These are phyloP conservation scores for Clavispora asparagi DNA, from an alignment of 805 yeast genomes.

Conservation along the genomic window DNA sequence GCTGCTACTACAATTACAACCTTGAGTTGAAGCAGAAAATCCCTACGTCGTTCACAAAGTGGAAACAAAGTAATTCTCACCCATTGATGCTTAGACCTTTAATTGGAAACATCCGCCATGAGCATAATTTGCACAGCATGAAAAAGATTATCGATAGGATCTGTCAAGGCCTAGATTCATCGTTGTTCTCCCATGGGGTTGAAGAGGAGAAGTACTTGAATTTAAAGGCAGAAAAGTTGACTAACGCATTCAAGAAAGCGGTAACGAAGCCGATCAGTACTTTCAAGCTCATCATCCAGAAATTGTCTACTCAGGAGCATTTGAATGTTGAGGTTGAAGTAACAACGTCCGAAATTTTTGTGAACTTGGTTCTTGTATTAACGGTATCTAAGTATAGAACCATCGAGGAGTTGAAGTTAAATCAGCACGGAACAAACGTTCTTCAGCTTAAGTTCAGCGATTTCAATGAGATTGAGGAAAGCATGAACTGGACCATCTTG, in stretches of 20 bases:
- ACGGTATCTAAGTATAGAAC: conserved; percentile 27
- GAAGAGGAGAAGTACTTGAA: conserved; percentile 21
- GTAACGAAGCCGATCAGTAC: conserved; percentile 33
- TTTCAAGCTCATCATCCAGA: conserved; percentile 20
- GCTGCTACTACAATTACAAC: conserved; percentile 50
- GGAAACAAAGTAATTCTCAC: conserved; percentile 39
- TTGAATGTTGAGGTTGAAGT: conserved; percentile 26
- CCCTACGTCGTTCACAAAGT: conserved; percentile 44
- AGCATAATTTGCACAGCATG: conserved; percentile 30
- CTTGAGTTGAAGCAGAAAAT: conserved; percentile 38
- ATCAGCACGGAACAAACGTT: conserved; percentile 32
- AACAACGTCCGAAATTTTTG: conserved; percentile 38
- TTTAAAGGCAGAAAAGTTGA: conserved; percentile 11
- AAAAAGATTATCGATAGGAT: conserved; percentile 24
- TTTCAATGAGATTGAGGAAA: conserved; percentile 48
- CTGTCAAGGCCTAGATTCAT: conserved; percentile 7
- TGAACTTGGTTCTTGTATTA: conserved; percentile 33
- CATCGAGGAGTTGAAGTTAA: conserved; percentile 19
- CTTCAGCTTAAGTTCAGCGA: conserved; percentile 47
- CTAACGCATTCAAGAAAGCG: conserved; percentile 36
- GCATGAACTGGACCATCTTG: conserved; percentile 49
- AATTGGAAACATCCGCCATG: conserved; percentile 56
- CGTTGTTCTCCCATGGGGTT: conserved; percentile 2
- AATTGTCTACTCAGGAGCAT: conserved; percentile 11
- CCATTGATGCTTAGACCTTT: conserved; percentile 51